Conservation (phyloP, 768 basidiomycete species). For the Leccinum subgranulosum region DNA sequence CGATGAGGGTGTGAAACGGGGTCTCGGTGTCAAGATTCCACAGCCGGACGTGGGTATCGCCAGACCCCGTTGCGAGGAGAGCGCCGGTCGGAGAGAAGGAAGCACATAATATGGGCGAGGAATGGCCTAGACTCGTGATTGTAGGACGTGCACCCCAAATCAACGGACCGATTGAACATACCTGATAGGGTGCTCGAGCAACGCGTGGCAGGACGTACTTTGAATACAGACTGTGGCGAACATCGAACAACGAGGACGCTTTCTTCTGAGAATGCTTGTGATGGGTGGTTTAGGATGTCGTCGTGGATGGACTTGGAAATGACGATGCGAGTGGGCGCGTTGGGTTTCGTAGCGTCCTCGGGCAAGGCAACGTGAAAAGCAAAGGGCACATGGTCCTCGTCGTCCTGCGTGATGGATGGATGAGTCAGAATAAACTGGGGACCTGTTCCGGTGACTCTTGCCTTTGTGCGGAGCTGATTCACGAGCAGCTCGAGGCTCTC, state of each 20-base stretch:
- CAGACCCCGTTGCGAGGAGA: constrained; percentile 90
- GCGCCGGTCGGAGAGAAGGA: constrained; percentile 93
- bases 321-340: constrained; percentile 70
- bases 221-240: constrained; percentile 94
- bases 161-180: constrained; percentile 28
- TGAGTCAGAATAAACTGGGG: not conserved
- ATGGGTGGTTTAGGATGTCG: constrained; percentile 74
- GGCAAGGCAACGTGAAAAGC: constrained; percentile 83
- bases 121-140: constrained; percentile 58
- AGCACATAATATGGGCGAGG: constrained; percentile 91
- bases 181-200: constrained; percentile 93
- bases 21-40: constrained; percentile 95
- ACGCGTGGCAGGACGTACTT: constrained; percentile 88
- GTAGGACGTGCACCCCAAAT: constrained; percentile 6
- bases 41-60: constrained; percentile 87
- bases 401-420: constrained; percentile 19
- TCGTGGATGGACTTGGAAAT: constrained; percentile 81
- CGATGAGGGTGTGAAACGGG: constrained; percentile 80
- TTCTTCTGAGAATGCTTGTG: constrained; percentile 75
- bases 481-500: constrained; percentile 86
- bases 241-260: constrained; percentile 87
- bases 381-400: constrained; percentile 92
- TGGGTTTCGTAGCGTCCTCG: constrained; percentile 45
- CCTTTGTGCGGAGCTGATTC: constrained; percentile 80
- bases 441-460: constrained; percentile 37